Evolutionary conservation across 345 rosid genomes (phyloP).

Genomic region (Salix arbutifolia): DNA sequence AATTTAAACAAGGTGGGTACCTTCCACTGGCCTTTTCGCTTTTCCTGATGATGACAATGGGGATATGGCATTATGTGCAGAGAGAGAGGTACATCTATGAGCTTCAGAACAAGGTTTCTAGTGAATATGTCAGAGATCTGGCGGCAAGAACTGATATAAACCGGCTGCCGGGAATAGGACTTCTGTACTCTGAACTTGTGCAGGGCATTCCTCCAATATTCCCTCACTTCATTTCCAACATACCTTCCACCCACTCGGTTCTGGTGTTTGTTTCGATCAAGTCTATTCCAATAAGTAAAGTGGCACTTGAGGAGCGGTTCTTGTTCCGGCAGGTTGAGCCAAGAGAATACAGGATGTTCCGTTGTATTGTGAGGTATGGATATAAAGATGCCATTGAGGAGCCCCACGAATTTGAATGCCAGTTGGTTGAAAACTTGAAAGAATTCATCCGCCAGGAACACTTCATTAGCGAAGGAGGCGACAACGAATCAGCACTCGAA

Average conservation of each 20-base stretch:
- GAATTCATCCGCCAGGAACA: constrained; percentile 51
- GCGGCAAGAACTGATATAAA: constrained; percentile 33
- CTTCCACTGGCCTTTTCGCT: constrained; percentile 46
- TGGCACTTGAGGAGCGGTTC: constrained; percentile 51
- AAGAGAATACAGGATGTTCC: constrained; percentile 49
- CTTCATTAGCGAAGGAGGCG: constrained; percentile 26
- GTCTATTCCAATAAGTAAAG: constrained; percentile 52
- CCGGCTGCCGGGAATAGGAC: constrained; percentile 61
- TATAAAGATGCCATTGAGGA: constrained; percentile 47
- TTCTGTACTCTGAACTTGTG: constrained; percentile 68
- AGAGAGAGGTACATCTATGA: constrained; percentile 45
- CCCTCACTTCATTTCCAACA: constrained; percentile 51
- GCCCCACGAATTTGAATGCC: constrained; percentile 43
- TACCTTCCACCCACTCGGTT: constrained; percentile 63
- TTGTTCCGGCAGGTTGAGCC: constrained; percentile 68
- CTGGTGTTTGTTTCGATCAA: constrained; percentile 64
- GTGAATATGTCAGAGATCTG: constrained; percentile 36
- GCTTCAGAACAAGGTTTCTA: constrained; percentile 54
- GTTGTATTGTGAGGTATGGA: constrained; percentile 72
- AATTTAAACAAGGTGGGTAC: constrained; percentile 59
- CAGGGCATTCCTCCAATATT: constrained; percentile 77
- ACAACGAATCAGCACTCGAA: not conserved
- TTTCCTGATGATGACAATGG: constrained; percentile 48
- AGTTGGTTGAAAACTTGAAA: constrained; percentile 43
- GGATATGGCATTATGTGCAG: constrained; percentile 63